Evolutionary conservation across 768 basidiomycete genomes (phyloP).

Genomic region (Serpula lacrymans): DNA sequence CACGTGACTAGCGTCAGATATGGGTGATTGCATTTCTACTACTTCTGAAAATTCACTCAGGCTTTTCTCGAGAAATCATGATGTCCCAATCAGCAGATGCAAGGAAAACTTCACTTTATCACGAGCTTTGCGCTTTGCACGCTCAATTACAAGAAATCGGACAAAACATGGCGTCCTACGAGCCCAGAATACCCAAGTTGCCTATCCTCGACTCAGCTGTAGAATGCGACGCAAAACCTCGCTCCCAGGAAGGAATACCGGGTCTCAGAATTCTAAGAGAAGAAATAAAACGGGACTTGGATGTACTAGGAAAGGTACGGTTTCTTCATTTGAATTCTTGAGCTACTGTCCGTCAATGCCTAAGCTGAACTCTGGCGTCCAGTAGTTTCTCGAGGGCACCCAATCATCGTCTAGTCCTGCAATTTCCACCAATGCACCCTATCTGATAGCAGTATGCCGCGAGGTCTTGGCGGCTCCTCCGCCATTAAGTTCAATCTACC

Average conservation of each 20-base stretch:
- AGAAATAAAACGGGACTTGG: conserved; percentile 41
- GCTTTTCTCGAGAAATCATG: not conserved
- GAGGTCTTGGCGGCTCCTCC: conserved; percentile 61
- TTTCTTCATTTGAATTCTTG: not conserved
- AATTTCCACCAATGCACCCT: conserved; percentile 75
- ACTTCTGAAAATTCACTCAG: not conserved
- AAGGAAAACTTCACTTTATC: not conserved
- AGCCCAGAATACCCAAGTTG: conserved; percentile 14
- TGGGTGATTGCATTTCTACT: conserved; percentile 2
- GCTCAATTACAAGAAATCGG: conserved; percentile 19
- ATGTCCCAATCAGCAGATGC: not conserved
- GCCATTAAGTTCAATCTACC: conserved; percentile 59
- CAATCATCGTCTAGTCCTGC: conserved; percentile 43
- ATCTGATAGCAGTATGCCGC: conserved; percentile 79
- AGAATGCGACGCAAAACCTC: conserved; percentile 5
- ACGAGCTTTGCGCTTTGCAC: conserved; percentile 5
- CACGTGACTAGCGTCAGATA: too few relatives aligned
- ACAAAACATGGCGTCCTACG: conserved; percentile 22
- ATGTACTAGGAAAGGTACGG: conserved; percentile 37
- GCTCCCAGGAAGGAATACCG: conserved; percentile 23
- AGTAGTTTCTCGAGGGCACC: conserved; percentile 59
- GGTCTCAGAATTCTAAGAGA: conserved; percentile 40
- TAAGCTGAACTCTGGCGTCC: conserved; percentile 15
- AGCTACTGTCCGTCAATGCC: not conserved
- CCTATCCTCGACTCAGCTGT: conserved; percentile 36